phyloP scores from a whole-genome alignment of 345 rosid genomes.

The Populus ilicifolia region DNA sequence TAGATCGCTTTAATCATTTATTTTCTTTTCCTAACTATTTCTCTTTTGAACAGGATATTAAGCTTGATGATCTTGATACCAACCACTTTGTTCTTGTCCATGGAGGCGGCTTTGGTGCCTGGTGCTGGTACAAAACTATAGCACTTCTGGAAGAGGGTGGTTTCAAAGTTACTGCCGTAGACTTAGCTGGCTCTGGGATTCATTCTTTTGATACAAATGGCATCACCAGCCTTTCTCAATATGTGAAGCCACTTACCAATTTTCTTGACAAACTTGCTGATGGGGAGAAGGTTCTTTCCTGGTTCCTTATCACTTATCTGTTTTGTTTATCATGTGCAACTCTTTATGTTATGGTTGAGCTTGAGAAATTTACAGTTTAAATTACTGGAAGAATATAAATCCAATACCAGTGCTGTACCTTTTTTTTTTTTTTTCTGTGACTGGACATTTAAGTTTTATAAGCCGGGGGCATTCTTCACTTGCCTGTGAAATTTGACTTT shows the following conservation, averaged over 20 bases:
- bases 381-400: neutral
- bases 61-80: constrained; percentile 76
- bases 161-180: constrained; percentile 81
- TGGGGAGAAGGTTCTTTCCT: constrained; percentile 61
- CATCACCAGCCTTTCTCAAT: constrained; percentile 69
- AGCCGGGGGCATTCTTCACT: neutral
- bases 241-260: constrained; percentile 79
- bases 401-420: neutral
- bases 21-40: constrained; percentile 4
- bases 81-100: constrained; percentile 82
- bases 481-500: neutral
- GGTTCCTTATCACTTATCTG: constrained; percentile 1
- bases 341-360: constrained; percentile 7
- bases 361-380: neutral
- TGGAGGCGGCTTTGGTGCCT: constrained; percentile 98
- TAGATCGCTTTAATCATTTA: neutral
- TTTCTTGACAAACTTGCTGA: constrained; percentile 63
- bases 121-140: constrained; percentile 99
- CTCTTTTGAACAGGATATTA: constrained; percentile 47
- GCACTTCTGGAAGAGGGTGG: constrained; percentile 89
- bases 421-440: no score
- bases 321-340: neutral
- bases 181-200: constrained; percentile 90
- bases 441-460: neutral
- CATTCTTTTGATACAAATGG: constrained; percentile 63